These are phyloP conservation scores for Yamadazyma jaroonii DNA, from an alignment of 1,139 yeast genomes.

Conservation along the genomic window DNA sequence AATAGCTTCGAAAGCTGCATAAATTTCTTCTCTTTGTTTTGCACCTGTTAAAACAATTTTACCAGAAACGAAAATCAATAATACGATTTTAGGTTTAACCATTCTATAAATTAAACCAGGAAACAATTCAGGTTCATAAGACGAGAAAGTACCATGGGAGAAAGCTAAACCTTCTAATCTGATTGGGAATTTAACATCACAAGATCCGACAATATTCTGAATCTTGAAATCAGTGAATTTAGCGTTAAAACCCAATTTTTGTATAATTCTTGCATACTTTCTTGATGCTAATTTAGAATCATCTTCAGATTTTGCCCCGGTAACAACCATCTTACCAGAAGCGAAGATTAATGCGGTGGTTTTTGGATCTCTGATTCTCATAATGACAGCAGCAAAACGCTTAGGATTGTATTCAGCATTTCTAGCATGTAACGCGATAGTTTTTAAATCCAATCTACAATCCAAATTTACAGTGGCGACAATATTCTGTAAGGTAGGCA, in stretches of 20 bases:
- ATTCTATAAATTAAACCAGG: constrained; percentile 98
- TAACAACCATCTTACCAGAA: constrained; percentile 98
- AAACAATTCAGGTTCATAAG: constrained; percentile 96
- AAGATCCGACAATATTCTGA: constrained; percentile 97
- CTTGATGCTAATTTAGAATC: constrained; percentile 96
- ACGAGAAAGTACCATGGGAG: constrained; percentile 98
- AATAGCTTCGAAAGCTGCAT: constrained; percentile 96
- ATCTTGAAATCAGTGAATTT: constrained; percentile 95
- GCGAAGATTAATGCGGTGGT: constrained; percentile 98
- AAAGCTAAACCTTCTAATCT: constrained; percentile 97
- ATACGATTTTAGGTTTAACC: constrained; percentile 98
- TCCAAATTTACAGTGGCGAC: constrained; percentile 98
- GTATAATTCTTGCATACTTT: constrained; percentile 96
- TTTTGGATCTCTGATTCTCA: constrained; percentile 99
- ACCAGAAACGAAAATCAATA: constrained; percentile 94
- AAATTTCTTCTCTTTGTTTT: constrained; percentile 96
- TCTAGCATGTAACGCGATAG: constrained; percentile 98
- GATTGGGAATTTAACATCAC: constrained; percentile 97
- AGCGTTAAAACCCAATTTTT: constrained; percentile 95
- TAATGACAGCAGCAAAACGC: constrained; percentile 98
- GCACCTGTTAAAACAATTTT: constrained; percentile 99
- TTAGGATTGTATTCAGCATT: constrained; percentile 97
- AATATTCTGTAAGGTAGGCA: constrained; percentile 93
- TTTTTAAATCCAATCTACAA: constrained; percentile 91
- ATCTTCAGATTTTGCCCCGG: constrained; percentile 98